These are phyloP conservation scores for Boletus rubescentipes DNA, from an alignment of 768 basidiomycete species.

Conservation along the genomic window DNA sequence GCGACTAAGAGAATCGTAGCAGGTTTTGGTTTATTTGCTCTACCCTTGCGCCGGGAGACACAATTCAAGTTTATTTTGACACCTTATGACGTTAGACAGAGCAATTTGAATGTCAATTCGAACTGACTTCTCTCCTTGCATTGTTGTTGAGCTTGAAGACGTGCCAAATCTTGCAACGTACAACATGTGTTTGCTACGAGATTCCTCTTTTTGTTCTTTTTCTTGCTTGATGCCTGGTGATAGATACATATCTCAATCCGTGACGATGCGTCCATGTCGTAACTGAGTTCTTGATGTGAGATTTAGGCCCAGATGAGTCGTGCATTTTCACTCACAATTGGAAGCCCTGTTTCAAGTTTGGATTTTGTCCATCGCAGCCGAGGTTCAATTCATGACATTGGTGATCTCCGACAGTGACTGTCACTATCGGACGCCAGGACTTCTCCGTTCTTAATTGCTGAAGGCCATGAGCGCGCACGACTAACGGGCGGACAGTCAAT, in stretches of 20 bases:
- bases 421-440: constrained; percentile 67
- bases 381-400: constrained; percentile 55
- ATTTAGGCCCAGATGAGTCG: neutral
- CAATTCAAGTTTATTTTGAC: constrained; percentile 46
- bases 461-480: constrained; percentile 41
- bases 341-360: constrained; percentile 57
- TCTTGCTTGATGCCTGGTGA: constrained; percentile 59
- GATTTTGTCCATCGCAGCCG: constrained; percentile 69
- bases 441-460: constrained; percentile 53
- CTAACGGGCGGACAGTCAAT: constrained; percentile 11
- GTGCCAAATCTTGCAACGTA: constrained; percentile 53
- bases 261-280: constrained; percentile 39
- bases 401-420: constrained; percentile 53
- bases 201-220: constrained; percentile 54
- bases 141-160: constrained; percentile 42
- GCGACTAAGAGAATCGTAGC: constrained; percentile 17
- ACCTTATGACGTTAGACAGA: constrained; percentile 26
- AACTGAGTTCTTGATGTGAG: constrained; percentile 30
- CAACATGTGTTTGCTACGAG: constrained; percentile 53
- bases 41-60: constrained; percentile 17
- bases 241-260: constrained; percentile 55
- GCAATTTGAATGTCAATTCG: neutral
- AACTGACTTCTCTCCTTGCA: constrained; percentile 44
- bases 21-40: constrained; percentile 9
- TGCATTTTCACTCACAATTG: constrained; percentile 44